Evolutionary conservation across 306 rosid species (phyloP).

Genomic region (Ziziphus jujuba): DNA sequence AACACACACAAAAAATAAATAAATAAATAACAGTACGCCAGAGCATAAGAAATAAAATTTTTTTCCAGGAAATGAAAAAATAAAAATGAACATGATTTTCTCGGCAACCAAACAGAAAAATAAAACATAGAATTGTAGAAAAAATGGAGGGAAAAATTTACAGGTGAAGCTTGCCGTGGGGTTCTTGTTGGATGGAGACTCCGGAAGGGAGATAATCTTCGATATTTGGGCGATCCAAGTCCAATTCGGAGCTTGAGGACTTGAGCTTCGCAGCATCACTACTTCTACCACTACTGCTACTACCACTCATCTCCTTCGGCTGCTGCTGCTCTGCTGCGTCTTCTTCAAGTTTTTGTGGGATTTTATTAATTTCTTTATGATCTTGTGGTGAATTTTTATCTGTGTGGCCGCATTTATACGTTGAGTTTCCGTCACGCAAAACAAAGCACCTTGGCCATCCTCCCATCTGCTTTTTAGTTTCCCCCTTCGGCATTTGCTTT

Average conservation of each 20-base stretch:
- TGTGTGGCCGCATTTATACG: not conserved
- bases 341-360: not conserved
- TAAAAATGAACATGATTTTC: too few relatives aligned
- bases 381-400: too few relatives aligned
- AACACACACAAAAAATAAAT: slow-evolving; percentile 1
- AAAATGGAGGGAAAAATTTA: slow-evolving; percentile 30
- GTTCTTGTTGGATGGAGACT: slow-evolving; percentile 76
- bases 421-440: slow-evolving; percentile 1
- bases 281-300: slow-evolving; percentile 10
- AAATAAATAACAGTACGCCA: not conserved
- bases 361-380: not conserved
- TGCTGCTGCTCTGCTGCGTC: not conserved
- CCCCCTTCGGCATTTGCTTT: not conserved
- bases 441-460: slow-evolving; percentile 21
- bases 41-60: not conserved
- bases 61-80: not conserved
- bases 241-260: slow-evolving; percentile 79
- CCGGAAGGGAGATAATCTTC: slow-evolving; percentile 97
- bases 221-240: slow-evolving; percentile 85
- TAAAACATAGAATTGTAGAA: slow-evolving; percentile 8
- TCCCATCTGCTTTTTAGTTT: slow-evolving; percentile 18
- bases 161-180: slow-evolving; percentile 76
- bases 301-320: slow-evolving; percentile 1
- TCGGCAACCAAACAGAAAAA: slow-evolving; percentile 16
- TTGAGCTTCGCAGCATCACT: slow-evolving; percentile 38